Base-by-base conservation (phyloP, 306 rosid species). In the Mimosa bimucronata region DNA sequence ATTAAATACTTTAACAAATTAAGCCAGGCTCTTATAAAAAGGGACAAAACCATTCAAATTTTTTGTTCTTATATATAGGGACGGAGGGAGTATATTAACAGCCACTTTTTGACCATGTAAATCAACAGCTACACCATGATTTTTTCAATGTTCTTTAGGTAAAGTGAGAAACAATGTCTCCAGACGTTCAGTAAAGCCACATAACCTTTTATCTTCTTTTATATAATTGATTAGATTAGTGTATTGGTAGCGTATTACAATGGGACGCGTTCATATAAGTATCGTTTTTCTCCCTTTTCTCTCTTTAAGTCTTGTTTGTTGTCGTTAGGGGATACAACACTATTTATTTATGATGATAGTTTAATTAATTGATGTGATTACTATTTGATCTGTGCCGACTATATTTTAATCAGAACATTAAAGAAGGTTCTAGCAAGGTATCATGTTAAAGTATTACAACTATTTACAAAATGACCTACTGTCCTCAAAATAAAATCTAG, bases 321-420 rank as follows among this genome's bases (percentile, higher is more conserved):
- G 30, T 21, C 28, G 0, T 23, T 9, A 9, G 30, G 50, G 28
- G 18, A 40, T 67, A 16, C 25, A 38, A 15, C 30, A n/a, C 21
- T 19, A 40, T 38, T 67, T 26, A 38, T 67, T 23, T n/a, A 16
- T 30, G 52, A 37, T 29, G 45, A n/a, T 7, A 38, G 30, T 9
- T 16, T 66, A 37, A 66, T n/a, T 7, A 66, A 38, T 66, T 66
- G 48, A 38, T 66, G 72, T 66, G 42, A 66, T 38, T 19, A 16
- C 16, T 66, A 30, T 65, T 34, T 19, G 10, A n/a, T 38, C 25
- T 8, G 25, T 15, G 38, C 3, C 3, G 42, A 37, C 29, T n/a
- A n/a, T 37, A 3, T 44, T 37, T 4, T 25, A 66, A 66, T 66
- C 29, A 19, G 25, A 66, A 66, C 7, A 65, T 7, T 7, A 18